Base-by-base conservation (phyloP, 345 rosid genomes). In the Lagerstroemia speciosa region DNA sequence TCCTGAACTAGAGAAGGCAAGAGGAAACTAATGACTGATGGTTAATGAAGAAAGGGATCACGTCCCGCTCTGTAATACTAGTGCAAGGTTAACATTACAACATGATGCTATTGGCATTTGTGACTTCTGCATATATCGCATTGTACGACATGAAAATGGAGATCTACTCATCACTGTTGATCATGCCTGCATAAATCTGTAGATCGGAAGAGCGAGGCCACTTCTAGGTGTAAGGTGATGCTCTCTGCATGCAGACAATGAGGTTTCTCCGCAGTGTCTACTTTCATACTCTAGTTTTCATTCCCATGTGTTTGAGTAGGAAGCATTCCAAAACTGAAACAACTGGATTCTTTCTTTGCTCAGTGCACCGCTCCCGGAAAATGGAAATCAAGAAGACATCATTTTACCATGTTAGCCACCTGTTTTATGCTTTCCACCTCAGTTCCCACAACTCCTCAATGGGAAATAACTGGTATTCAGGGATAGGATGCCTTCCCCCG, bases 1-100 rank as follows among this genome's bases (percentile, higher is more conserved):
- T 74, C 99, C 97, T 26, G 99, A 94, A 78, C 75, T 94, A 86
- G 99, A 91, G 74, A 94, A 89, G 89, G 96, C 89, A 43, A 83
- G 94, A 83, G 85, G 84, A 74, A 82, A 71, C 19, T 50, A 55
- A 31, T 15, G 2, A 17, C 30, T 53, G 11, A 26, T 16, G 20
- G 19, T 33, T 34, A 58, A 65, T 8, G 14, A 12, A 6, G 5
- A 14, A 29, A 5, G 15, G 30, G 63, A 58, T 58, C 2, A 2
- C 17, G 3, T 45, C 50, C 50, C 15, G 50, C 30, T 53, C 29
- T 53, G 10, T 24, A 24, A 14, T 5, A 1, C 48, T 2, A 43
- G 12, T 5, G 60, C 60, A 58, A 58, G 6, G 33, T 58, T 58
- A 58, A 34, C 63, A 1, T 27, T 3, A 19, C 29, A 58, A 7